These are phyloP conservation scores for Cenchrus americanus DNA, from an alignment of 176 grass and related monocot species.

Conservation along the genomic window DNA sequence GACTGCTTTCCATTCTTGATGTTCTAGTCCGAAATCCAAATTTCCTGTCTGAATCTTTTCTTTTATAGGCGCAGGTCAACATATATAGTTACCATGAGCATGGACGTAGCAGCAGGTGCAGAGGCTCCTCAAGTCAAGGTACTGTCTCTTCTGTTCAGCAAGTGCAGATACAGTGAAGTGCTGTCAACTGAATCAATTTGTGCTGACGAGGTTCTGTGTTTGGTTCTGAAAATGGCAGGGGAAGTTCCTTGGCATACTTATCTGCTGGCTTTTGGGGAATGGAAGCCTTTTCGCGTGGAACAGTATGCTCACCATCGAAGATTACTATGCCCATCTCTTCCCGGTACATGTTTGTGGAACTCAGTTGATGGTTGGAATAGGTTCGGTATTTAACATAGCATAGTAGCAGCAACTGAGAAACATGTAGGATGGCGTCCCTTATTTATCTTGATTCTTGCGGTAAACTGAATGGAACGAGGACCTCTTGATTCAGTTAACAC, in stretches of 20 bases:
- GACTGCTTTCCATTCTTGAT: not conserved
- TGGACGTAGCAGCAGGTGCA: conserved; percentile 36
- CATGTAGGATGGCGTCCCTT: not conserved
- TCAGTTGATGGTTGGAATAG: not conserved
- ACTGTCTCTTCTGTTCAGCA: not conserved
- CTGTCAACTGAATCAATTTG: not conserved
- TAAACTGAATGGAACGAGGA: conserved; percentile 1
- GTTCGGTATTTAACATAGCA: not conserved
- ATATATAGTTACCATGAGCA: conserved; percentile 29
- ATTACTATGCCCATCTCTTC: conserved; percentile 73
- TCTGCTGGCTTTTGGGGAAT: conserved; percentile 80
- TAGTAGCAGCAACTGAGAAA: not conserved
- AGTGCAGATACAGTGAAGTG: not conserved
- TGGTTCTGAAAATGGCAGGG: conserved; percentile 53
- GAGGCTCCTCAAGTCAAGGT: conserved; percentile 46
- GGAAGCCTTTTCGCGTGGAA: conserved; percentile 82
- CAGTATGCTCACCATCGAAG: conserved; percentile 80
- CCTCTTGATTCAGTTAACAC: not conserved
- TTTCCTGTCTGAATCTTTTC: not conserved
- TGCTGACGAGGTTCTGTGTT: not conserved
- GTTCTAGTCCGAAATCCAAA: not conserved
- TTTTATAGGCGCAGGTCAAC: conserved; percentile 4
- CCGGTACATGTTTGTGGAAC: conserved; percentile 47
- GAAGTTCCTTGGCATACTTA: conserved; percentile 64
- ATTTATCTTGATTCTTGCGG: not conserved